Base-by-base conservation (phyloP, 331 rosid genomes). In the Cydonia oblonga region DNA sequence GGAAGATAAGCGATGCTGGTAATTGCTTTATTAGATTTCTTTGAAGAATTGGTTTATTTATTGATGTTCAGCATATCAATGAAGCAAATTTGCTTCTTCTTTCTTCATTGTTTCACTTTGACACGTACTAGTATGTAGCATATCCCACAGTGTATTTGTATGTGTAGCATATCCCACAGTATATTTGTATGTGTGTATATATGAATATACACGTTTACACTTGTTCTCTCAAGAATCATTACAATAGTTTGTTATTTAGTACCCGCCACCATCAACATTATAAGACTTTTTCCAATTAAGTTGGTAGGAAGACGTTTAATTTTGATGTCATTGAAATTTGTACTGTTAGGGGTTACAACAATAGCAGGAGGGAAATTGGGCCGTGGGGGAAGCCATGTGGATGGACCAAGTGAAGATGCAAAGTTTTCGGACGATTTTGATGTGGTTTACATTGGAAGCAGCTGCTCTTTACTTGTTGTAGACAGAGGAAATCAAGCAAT, bases 331-430 rank as follows among this genome's bases (percentile, higher is more conserved):
- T 59, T 61, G 49, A 42, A 61, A 58, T 83, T 75, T 79, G 64
- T 75, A 29, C 78, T 60, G 66, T 78, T 71, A 92, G 96, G 98
- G 76, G 91, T 92, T 67, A 90, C 98, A 42, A 90, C 98, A 30
- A 92, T 92, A 82, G 98, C 98, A 5, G 98, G 98, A 70, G 98
- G 98, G 63, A 92, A 81, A 85, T 78, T 75, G 84, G 86, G 86
- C 72, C 90, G 87, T 9, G 96, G 92, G 40, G 96, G 92, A 42
- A 82, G 90, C 67, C 96, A 92, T 61, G 92, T 87, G 20, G 96
- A 92, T 81, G 98, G 98, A 69, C 96, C 98, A 44, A 90, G 98
- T 81, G 96, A 82, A 79, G 98, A 92, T 72, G 96, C 96, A 65
- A 90, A 88, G 65, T 92, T 92, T 78, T 92, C 98, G 51, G 76